Evolutionary conservation across 139 green algal genomes (phyloP).

Genomic region (Chlamydomonas sphaeroides): DNA sequence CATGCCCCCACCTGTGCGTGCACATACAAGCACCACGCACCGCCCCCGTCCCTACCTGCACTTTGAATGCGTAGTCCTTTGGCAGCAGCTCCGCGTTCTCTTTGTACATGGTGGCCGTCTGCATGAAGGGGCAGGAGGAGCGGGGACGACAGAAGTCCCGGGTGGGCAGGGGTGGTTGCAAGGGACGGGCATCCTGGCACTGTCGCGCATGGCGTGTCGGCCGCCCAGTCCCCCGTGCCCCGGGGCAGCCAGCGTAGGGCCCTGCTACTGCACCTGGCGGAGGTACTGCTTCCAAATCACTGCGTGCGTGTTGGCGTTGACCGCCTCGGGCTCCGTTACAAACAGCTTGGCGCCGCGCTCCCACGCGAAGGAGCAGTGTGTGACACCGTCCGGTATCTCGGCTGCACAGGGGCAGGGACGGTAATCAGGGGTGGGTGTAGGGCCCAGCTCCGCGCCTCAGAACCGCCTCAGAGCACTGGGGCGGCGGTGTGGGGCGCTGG

Average conservation of each 20-base stretch:
- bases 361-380: constrained; percentile 57
- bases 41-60: constrained; percentile 21
- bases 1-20: no score
- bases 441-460: not conserved
- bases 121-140: no score
- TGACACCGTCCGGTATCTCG: constrained; percentile 55
- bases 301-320: constrained; percentile 55
- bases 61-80: constrained; percentile 68
- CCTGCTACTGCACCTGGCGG: no score
- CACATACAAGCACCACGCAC: not conserved
- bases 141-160: no score
- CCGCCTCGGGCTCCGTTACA: constrained; percentile 56
- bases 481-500: no score
- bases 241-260: no score
- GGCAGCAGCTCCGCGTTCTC: constrained; percentile 38
- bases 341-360: constrained; percentile 64
- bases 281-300: constrained; percentile 69
- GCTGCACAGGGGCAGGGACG: constrained; percentile 15
- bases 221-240: no score
- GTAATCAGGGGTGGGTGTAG: not conserved
- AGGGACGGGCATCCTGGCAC: no score
- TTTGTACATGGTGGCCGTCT: constrained; percentile 62
- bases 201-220: no score
- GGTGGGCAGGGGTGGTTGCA: no score
- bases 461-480: no score